These are phyloP conservation scores for Spizellomyces sp. DNA, from an alignment of 192 early-diverging fungal species.

Conservation along the genomic window DNA sequence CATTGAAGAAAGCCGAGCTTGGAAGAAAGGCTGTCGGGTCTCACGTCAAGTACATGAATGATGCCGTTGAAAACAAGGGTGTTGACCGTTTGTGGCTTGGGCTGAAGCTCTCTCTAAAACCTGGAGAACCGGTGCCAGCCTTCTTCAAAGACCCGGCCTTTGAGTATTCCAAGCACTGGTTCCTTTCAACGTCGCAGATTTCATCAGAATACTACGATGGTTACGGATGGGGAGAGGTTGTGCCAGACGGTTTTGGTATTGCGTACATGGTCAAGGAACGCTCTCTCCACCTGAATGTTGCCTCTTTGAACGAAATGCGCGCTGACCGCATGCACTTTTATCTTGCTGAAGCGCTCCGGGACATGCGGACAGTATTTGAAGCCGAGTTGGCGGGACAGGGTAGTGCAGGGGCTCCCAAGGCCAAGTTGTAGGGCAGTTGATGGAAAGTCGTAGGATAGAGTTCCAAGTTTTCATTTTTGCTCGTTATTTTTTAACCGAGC, in stretches of 20 bases:
- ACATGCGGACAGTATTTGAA: slow-evolving; percentile 82
- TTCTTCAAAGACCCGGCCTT: slow-evolving; percentile 89
- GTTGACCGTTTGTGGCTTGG: slow-evolving; percentile 93
- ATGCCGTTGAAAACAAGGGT: slow-evolving; percentile 79
- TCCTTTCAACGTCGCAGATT: slow-evolving; percentile 90
- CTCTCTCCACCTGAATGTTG: slow-evolving; percentile 87
- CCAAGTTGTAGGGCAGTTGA: slow-evolving; percentile 16
- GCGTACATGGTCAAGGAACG: slow-evolving; percentile 93
- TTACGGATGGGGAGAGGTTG: slow-evolving; percentile 80
- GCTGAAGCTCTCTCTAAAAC: slow-evolving; percentile 74
- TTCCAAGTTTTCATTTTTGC: too few relatives aligned
- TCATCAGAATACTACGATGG: slow-evolving; percentile 90
- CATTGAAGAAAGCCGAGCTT: slow-evolving; percentile 63
- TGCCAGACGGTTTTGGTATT: slow-evolving; percentile 87
- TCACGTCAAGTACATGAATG: slow-evolving; percentile 81
- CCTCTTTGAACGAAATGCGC: slow-evolving; percentile 64
- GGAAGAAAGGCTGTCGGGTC: slow-evolving; percentile 74
- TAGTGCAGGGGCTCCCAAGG: slow-evolving; percentile 14
- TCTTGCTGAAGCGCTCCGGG: slow-evolving; percentile 84
- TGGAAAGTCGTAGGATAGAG: too few relatives aligned
- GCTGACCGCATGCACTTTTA: slow-evolving; percentile 76
- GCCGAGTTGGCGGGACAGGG: slow-evolving; percentile 51
- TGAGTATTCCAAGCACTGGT: slow-evolving; percentile 82
- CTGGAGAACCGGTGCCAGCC: slow-evolving; percentile 75
- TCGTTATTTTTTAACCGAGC: too few relatives aligned